A percentile compares a stretch with the other conserved stretches of the same genome.
These are phyloP conservation scores for Lasiosphaeris hirsuta DNA, from an alignment of 495 filamentous ascomycete species.

Conservation along the genomic window DNA sequence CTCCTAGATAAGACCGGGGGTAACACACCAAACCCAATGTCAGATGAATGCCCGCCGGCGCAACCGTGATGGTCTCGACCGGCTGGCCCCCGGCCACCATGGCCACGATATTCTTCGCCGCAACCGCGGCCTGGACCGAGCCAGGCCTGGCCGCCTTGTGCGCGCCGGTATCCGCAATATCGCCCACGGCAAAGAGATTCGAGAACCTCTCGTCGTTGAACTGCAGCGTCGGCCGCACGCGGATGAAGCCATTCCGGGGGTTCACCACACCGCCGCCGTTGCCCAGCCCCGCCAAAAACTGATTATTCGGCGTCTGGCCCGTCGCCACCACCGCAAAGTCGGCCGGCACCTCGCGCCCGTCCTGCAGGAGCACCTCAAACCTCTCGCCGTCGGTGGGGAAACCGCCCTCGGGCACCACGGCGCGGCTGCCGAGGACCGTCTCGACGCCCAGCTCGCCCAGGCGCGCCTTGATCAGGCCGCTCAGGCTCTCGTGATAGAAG, in stretches of 20 bases:
- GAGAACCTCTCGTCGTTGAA: constrained; percentile 35
- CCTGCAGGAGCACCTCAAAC: constrained; percentile 15
- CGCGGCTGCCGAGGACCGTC: constrained; percentile 13
- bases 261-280: constrained; percentile 37
- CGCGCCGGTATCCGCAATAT: constrained; percentile 56
- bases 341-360: constrained; percentile 9
- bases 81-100: constrained; percentile 34
- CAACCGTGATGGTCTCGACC: constrained; percentile 32
- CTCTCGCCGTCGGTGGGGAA: constrained; percentile 22
- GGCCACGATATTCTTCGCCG: constrained; percentile 51
- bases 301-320: constrained; percentile 49
- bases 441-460: constrained; percentile 40
- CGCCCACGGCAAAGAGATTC: constrained; percentile 54
- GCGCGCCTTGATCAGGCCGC: constrained; percentile 40
- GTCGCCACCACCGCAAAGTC: constrained; percentile 31
- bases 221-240: constrained; percentile 54
- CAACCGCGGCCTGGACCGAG: constrained; percentile 50
- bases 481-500: constrained; percentile 47
- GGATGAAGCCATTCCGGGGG: constrained; percentile 45
- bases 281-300: constrained; percentile 43
- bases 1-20: too few species aligned
- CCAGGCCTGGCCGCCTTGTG: constrained; percentile 55
- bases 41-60: constrained; percentile 46
- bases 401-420: constrained; percentile 20
- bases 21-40: constrained; percentile 50